These are phyloP conservation scores for Ramalina peruviana DNA, from an alignment of 495 filamentous ascomycete genomes.

Conservation along the genomic window DNA sequence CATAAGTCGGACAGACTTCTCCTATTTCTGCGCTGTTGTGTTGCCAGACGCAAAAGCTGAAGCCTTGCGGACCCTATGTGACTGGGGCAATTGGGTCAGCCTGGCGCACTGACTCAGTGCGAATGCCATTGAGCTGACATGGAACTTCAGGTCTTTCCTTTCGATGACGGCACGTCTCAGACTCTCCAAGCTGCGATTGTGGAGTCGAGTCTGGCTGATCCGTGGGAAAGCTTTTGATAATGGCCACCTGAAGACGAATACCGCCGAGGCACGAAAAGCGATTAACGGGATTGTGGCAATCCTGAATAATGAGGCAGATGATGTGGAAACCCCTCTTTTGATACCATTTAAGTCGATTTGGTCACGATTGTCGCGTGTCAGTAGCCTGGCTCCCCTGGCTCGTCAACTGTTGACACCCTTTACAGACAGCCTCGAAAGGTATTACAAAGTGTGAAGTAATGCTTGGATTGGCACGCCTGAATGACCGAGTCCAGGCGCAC, in stretches of 20 bases:
- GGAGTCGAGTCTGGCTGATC: not conserved
- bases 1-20: constrained; percentile 10
- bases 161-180: constrained; percentile 16
- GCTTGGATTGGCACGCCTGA: not conserved
- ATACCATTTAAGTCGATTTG: constrained; percentile 15
- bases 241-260: constrained; percentile 16
- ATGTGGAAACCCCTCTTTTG: constrained; percentile 7
- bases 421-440: too few species aligned
- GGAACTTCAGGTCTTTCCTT: constrained; percentile 16
- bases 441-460: not conserved
- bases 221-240: constrained; percentile 20
- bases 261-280: constrained; percentile 12
- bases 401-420: not conserved
- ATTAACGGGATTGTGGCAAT: constrained; percentile 15
- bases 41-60: constrained; percentile 14
- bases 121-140: too few species aligned
- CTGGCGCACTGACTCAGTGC: too few species aligned
- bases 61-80: constrained; percentile 18
- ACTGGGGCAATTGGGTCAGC: constrained; percentile 26
- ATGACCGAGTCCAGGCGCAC: constrained; percentile 11
- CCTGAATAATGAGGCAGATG: constrained; percentile 5
- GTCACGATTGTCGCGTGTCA: constrained; percentile 10
- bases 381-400: not conserved
- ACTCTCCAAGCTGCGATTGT: not conserved
- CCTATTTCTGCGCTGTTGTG: constrained; percentile 15